Evolutionary conservation across 1,284 basidiomycete genomes (phyloP).

Genomic region (Ganoderma sinense): DNA sequence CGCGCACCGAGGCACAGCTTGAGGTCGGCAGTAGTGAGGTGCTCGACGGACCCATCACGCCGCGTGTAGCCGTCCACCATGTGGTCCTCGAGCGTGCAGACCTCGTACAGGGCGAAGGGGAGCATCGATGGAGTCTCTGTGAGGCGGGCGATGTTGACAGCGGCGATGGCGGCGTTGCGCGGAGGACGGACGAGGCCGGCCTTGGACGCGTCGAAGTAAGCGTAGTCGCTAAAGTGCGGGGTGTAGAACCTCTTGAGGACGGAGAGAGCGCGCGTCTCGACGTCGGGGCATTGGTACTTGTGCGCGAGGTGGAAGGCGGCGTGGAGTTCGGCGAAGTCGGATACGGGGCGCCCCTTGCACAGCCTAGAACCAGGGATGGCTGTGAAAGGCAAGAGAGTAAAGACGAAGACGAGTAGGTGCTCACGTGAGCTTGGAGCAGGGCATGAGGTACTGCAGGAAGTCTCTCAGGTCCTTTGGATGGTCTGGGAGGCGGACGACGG

Average conservation of each 20-base stretch:
- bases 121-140: neutral
- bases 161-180: neutral
- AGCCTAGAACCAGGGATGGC: too few species aligned
- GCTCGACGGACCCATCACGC: slow-evolving; percentile 9
- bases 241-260: neutral
- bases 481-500: too few species aligned
- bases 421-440: too few species aligned
- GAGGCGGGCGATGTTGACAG: neutral
- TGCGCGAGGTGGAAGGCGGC: too few species aligned
- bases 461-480: too few species aligned
- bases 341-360: too few species aligned
- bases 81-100: neutral
- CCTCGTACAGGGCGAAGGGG: neutral
- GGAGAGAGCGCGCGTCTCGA: neutral
- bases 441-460: too few species aligned
- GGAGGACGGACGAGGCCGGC: neutral
- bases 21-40: slow-evolving; percentile 9
- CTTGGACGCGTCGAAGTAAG: neutral
- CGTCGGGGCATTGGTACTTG: neutral
- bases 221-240: neutral
- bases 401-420: too few species aligned
- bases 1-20: slow-evolving; percentile 8
- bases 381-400: too few species aligned
- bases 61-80: neutral
- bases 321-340: too few species aligned